Conservation (phyloP, 2,329 filamentous ascomycete species). For the Colletotrichum tropicale region DNA sequence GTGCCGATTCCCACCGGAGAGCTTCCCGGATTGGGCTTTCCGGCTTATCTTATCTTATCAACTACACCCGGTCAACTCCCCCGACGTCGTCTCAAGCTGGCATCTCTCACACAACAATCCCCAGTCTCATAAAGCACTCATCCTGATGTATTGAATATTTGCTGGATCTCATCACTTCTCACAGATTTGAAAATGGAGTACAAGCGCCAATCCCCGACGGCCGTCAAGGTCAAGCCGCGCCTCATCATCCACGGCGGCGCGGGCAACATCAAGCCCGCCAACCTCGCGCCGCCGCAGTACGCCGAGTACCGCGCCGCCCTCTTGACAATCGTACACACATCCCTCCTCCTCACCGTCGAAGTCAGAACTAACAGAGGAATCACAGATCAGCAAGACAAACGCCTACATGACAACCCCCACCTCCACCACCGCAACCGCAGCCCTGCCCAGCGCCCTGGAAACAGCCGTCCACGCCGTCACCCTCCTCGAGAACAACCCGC, state of each 20-base stretch:
- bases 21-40: conserved; percentile 7
- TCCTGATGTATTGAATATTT: neutral
- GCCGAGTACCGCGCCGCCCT: conserved; percentile 64
- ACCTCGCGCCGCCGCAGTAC: conserved; percentile 63
- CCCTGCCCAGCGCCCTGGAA: conserved; percentile 67
- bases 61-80: neutral
- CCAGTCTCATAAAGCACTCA: neutral
- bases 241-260: conserved; percentile 77
- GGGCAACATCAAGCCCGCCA: conserved; percentile 68
- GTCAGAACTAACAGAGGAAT: neutral
- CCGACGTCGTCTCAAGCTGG: neutral
- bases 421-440: neutral
- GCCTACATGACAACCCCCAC: conserved; percentile 48
- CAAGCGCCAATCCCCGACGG: conserved; percentile 26
- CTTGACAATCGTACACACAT: conserved; percentile 59
- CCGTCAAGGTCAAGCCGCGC: conserved; percentile 50
- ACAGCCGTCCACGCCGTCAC: conserved; percentile 77
- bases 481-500: conserved; percentile 76
- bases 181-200: conserved; percentile 41
- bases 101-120: neutral
- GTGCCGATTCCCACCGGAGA: conserved; percentile 3
- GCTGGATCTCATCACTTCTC: neutral
- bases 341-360: no score
- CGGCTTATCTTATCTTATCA: conserved; percentile 14
- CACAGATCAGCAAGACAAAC: conserved; percentile 48